phyloP scores from a whole-genome alignment of 2,329 filamentous ascomycete species.

The Elsinoe fawcettii region DNA sequence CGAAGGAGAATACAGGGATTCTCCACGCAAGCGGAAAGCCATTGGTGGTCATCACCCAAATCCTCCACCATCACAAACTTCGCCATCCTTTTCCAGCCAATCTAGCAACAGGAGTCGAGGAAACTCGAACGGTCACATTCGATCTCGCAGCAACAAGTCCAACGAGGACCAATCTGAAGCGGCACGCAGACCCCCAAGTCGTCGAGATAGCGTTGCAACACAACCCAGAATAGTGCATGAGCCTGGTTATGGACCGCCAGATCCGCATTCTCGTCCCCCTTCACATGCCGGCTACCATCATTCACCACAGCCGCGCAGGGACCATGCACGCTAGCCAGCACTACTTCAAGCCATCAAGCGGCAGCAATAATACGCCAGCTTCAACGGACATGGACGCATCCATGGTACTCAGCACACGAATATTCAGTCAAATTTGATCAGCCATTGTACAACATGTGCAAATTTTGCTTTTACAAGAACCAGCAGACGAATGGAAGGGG shows the following conservation, averaged over 20 bases:
- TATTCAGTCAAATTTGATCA: conserved; percentile 1
- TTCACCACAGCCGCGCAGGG: conserved; percentile 7
- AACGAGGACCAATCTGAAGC: conserved; percentile 20
- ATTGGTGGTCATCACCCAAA: conserved; percentile 44
- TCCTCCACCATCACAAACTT: conserved; percentile 44
- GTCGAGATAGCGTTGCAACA: conserved; percentile 19
- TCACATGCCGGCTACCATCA: conserved; percentile 13
- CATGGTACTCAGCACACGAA: background rate
- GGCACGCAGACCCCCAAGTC: conserved; percentile 15
- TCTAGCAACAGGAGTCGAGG: conserved; percentile 45
- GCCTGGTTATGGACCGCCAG: conserved; percentile 6
- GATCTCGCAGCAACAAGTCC: conserved; percentile 59
- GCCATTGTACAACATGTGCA: conserved; percentile 9
- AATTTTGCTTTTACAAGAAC: background rate
- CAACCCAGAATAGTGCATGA: conserved; percentile 13
- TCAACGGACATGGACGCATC: background rate
- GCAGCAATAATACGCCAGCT: conserved; percentile 10
- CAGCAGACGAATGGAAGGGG: background rate
- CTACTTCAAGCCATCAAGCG: background rate
- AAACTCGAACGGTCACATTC: conserved; percentile 47
- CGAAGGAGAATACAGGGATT: conserved; percentile 59
- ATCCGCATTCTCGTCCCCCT: conserved; percentile 12
- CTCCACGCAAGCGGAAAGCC: conserved; percentile 79
- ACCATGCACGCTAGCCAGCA: conserved; percentile 1
- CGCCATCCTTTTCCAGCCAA: conserved; percentile 46